These are phyloP conservation scores for Suillus ampliporus DNA, from an alignment of 768 basidiomycete genomes.

Conservation along the genomic window DNA sequence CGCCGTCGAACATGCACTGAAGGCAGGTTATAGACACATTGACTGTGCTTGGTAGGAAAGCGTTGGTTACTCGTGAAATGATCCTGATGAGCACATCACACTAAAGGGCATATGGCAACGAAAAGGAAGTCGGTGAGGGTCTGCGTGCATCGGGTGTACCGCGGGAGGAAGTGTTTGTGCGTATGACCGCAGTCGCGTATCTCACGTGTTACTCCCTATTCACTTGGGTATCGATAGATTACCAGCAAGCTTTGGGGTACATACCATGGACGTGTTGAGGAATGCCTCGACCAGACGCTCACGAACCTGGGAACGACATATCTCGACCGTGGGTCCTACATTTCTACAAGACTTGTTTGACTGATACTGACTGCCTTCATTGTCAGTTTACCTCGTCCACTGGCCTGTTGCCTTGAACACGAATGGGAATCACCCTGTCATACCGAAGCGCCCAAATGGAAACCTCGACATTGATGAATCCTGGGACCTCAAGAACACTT, in stretches of 20 bases:
- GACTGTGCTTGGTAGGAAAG: conserved; percentile 63
- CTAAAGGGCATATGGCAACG: conserved; percentile 69
- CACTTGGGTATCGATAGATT: conserved; percentile 46
- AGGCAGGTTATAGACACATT: conserved; percentile 78
- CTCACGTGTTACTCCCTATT: background rate
- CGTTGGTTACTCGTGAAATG: conserved; percentile 3
- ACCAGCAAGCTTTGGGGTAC: conserved; percentile 76
- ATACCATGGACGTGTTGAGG: conserved; percentile 73
- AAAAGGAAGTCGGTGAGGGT: conserved; percentile 83
- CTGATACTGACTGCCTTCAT: background rate
- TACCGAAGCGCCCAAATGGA: conserved; percentile 66
- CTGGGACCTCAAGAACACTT: conserved; percentile 74
- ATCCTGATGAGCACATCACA: conserved; percentile 3
- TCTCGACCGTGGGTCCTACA: conserved; percentile 66
- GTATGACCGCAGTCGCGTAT: conserved; percentile 32
- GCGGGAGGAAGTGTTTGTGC: conserved; percentile 71
- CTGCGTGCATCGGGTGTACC: conserved; percentile 78
- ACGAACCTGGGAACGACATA: conserved; percentile 81
- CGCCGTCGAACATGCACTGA: conserved; percentile 79
- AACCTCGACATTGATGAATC: conserved; percentile 68
- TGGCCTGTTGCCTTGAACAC: conserved; percentile 81
- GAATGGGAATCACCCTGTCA: conserved; percentile 62
- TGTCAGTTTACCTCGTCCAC: conserved; percentile 68
- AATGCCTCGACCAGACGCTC: conserved; percentile 75
- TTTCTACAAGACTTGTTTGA: background rate